These are phyloP conservation scores for Echites panduratus DNA, from an alignment of 257 asterid genomes.

Conservation along the genomic window DNA sequence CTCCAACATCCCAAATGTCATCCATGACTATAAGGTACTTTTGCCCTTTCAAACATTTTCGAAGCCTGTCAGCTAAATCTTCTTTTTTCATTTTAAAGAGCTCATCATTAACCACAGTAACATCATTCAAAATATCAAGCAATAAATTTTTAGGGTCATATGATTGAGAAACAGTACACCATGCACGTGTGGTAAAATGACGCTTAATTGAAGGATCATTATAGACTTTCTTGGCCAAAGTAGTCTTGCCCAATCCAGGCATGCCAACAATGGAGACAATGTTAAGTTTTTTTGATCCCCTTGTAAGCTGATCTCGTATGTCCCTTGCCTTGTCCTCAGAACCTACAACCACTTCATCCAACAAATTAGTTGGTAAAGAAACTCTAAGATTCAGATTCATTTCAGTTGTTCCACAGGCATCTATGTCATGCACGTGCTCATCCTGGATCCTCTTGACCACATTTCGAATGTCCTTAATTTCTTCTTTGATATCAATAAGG, in stretches of 20 bases:
- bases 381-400: not conserved
- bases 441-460: no score
- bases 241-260: not conserved
- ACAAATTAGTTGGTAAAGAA: not conserved
- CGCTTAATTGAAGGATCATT: not conserved
- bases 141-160: not conserved
- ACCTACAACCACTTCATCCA: not conserved
- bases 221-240: not conserved
- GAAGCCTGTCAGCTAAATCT: not conserved
- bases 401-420: not conserved
- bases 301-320: no score
- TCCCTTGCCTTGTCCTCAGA: not conserved
- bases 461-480: not conserved
- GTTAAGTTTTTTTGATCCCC: not conserved
- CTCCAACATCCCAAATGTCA: conserved; percentile 15
- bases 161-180: conserved; percentile 7
- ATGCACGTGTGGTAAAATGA: conserved; percentile 8
- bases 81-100: not conserved
- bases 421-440: not conserved
- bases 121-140: conserved; percentile 5
- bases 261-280: conserved; percentile 16
- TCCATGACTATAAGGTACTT: conserved; percentile 17
- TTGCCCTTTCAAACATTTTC: not conserved
- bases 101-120: not conserved
- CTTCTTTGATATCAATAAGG: no score